Evolutionary conservation across 768 basidiomycete species (phyloP).

Genomic region (Dacryopinax spathularia): DNA sequence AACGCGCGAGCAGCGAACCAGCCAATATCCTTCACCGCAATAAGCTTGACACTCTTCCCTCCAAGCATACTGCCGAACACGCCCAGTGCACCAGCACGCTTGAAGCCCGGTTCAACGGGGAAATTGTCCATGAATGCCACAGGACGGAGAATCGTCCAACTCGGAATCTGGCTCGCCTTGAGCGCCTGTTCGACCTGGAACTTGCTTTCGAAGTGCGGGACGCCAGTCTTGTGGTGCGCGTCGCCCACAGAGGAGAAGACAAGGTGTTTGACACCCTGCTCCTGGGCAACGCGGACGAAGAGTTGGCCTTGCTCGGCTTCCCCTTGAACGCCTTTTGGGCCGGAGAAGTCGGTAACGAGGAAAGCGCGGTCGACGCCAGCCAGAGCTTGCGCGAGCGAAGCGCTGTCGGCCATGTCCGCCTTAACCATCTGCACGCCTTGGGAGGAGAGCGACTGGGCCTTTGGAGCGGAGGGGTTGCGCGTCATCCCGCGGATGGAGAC

Average conservation of each 20-base stretch:
- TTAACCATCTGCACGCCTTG: conserved; percentile 16
- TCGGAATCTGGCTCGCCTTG: conserved; percentile 13
- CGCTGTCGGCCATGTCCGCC: conserved; percentile 11
- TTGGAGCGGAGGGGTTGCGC: conserved; percentile 13
- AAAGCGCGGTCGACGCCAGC: conserved; percentile 16
- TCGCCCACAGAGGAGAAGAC: conserved; percentile 18
- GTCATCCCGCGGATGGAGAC: conserved; percentile 15
- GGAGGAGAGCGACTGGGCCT: conserved; percentile 12
- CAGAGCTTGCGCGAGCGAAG: conserved; percentile 12
- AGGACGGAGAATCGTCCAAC: conserved; percentile 17
- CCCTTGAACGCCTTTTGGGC: conserved; percentile 7
- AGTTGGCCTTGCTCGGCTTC: conserved; percentile 17
- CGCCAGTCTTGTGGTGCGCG: conserved; percentile 12
- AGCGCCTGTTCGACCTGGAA: conserved; percentile 16
- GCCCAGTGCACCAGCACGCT: conserved; percentile 13
- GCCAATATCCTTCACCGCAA: conserved; percentile 18
- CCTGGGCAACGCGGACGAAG: conserved; percentile 18
- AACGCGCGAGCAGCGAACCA: conserved; percentile 17
- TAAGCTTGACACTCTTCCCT: conserved; percentile 11
- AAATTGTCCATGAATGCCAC: conserved; percentile 21
- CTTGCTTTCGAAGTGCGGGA: conserved; percentile 22
- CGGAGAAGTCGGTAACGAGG: conserved; percentile 13
- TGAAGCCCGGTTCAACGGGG: conserved; percentile 10
- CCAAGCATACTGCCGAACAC: conserved; percentile 13
- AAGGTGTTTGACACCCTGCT: conserved; percentile 14